Percentiles rank a stretch among this genome's conserved stretches.
phyloP scores from a whole-genome alignment of 768 basidiomycete genomes.

The Austroboletus eburneus region DNA sequence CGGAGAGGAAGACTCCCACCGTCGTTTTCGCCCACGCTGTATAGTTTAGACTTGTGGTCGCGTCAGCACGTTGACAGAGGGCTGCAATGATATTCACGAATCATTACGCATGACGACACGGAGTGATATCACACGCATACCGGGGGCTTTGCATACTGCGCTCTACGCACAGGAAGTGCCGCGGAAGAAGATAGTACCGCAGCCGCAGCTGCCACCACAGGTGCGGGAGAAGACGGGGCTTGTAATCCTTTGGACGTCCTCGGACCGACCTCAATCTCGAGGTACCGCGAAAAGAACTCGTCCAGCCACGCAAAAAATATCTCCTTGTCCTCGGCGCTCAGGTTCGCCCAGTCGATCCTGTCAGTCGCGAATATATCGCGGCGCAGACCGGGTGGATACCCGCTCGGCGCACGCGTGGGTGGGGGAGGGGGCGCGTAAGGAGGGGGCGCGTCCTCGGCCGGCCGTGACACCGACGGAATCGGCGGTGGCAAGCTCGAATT shows the following conservation, averaged over 20 bases:
- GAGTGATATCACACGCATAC: constrained; percentile 12
- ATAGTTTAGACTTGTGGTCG: constrained; percentile 15
- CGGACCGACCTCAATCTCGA: constrained; percentile 25
- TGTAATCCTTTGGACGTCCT: background rate
- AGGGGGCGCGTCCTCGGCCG: constrained; percentile 8
- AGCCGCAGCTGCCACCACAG: too few species aligned
- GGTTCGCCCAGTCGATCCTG: constrained; percentile 64
- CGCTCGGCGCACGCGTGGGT: constrained; percentile 25
- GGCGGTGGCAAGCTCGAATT: constrained; percentile 8
- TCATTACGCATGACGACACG: background rate
- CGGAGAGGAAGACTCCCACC: constrained; percentile 3
- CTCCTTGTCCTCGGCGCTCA: constrained; percentile 63
- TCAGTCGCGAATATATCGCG: constrained; percentile 1
- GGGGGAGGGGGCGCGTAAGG: constrained; percentile 21
- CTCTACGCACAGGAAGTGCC: background rate
- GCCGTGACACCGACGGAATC: constrained; percentile 13
- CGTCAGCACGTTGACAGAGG: constrained; percentile 17
- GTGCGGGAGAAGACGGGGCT: too few species aligned
- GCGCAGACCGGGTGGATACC: constrained; percentile 17
- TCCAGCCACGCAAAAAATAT: constrained; percentile 78
- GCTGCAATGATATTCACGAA: constrained; percentile 10
- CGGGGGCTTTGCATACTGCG: constrained; percentile 6
- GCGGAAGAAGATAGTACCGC: too few species aligned
- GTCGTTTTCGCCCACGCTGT: background rate
- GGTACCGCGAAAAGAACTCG: constrained; percentile 63